Evolutionary conservation across 805 yeast species (phyloP).

Genomic region (Saturnispora zaruensis): DNA sequence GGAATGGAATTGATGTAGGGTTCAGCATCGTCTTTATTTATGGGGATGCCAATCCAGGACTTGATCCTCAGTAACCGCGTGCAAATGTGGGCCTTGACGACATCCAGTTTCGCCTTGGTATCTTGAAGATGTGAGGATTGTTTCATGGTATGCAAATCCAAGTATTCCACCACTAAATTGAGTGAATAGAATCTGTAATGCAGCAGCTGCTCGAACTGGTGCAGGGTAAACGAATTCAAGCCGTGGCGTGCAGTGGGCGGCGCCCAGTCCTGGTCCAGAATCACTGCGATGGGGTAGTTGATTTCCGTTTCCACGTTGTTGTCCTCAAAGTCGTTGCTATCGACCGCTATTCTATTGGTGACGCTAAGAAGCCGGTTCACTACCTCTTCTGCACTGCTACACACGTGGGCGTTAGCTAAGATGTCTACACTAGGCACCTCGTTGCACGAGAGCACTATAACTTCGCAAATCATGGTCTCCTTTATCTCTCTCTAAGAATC

Average conservation of each 20-base stretch:
- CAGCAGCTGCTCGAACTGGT: constrained; percentile 11
- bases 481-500: background rate
- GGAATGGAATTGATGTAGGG: constrained; percentile 31
- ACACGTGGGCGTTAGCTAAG: background rate
- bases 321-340: background rate
- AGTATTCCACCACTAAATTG: constrained; percentile 17
- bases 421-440: background rate
- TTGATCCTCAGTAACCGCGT: constrained; percentile 31
- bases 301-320: constrained; percentile 7
- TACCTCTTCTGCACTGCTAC: background rate
- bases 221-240: background rate
- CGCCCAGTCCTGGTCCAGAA: background rate
- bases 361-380: background rate
- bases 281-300: constrained; percentile 7
- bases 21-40: constrained; percentile 9
- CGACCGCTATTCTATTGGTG: background rate
- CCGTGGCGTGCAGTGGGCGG: background rate
- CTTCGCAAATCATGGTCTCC: background rate
- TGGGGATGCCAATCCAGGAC: constrained; percentile 32
- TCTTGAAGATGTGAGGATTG: background rate
- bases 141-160: background rate
- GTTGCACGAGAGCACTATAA: background rate
- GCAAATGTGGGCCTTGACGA: constrained; percentile 10
- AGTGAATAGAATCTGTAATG: constrained; percentile 25
- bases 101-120: constrained; percentile 3